Evolutionary conservation across 1,139 yeast species (phyloP).

Genomic region (Yamadazyma siamensis): DNA sequence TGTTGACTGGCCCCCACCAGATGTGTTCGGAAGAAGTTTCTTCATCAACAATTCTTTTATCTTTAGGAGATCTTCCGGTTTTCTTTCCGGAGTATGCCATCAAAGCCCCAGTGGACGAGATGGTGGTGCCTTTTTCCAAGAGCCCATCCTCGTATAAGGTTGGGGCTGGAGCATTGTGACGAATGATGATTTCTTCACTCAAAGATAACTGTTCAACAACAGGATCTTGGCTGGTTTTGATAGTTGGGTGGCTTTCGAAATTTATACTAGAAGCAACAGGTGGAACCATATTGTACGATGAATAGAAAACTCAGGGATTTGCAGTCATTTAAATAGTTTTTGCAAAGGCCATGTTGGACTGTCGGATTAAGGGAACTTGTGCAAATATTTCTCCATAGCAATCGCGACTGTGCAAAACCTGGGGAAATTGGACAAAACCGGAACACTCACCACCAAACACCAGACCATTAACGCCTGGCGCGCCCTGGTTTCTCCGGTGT

Average conservation of each 20-base stretch:
- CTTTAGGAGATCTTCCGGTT: conserved; percentile 98
- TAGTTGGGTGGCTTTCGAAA: conserved; percentile 42
- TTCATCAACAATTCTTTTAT: conserved; percentile 97
- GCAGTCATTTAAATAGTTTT: conserved; percentile 6
- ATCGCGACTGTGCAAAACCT: conserved; percentile 4
- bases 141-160: conserved; percentile 93
- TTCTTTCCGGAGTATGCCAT: conserved; percentile 94
- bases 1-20: conserved; percentile 99
- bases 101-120: conserved; percentile 90
- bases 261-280: conserved; percentile 48
- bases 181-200: conserved; percentile 48
- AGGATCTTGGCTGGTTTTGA: conserved; percentile 42
- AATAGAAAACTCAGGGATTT: conserved; percentile 10
- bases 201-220: conserved; percentile 43
- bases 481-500: no score
- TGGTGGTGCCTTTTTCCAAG: conserved; percentile 85
- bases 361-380: no score
- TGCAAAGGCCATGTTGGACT: no score
- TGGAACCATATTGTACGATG: conserved; percentile 34
- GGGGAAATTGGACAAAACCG: conserved; percentile 7
- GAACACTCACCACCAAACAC: no score
- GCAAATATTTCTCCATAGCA: no score
- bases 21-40: conserved; percentile 76
- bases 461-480: no score
- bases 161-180: conserved; percentile 94